These are phyloP conservation scores for Scedosporium dehoogii DNA, from an alignment of 2,329 filamentous ascomycete species.

Conservation along the genomic window DNA sequence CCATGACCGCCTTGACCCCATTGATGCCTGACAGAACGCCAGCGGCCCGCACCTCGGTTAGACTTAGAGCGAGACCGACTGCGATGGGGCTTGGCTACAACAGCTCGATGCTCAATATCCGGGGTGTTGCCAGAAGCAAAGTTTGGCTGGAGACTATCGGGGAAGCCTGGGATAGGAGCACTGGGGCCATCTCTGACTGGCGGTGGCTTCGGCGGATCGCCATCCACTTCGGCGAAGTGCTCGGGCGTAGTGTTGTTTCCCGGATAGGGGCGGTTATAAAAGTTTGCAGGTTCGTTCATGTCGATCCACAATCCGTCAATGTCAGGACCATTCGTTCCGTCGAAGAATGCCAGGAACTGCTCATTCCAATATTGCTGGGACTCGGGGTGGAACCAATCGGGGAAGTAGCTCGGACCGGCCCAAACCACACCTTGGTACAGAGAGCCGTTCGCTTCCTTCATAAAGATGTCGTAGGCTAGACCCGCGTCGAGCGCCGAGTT, in stretches of 20 bases:
- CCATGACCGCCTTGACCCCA: conserved; percentile 12
- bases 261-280: conserved; percentile 13
- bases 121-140: neutral
- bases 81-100: neutral
- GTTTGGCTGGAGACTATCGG: neutral
- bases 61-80: too few relatives aligned
- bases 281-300: conserved; percentile 38
- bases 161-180: conserved; percentile 11
- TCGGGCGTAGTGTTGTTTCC: conserved; percentile 24
- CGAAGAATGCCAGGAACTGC: conserved; percentile 57
- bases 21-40: conserved; percentile 9
- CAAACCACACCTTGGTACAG: conserved; percentile 60
- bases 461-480: conserved; percentile 32
- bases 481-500: conserved; percentile 28
- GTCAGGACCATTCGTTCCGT: conserved; percentile 52
- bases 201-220: conserved; percentile 49
- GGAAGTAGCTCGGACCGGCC: conserved; percentile 62
- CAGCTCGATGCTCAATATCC: neutral
- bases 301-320: conserved; percentile 73
- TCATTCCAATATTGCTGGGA: conserved; percentile 58
- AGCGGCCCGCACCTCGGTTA: conserved; percentile 7
- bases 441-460: conserved; percentile 41
- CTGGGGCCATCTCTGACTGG: conserved; percentile 38
- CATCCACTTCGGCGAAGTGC: conserved; percentile 24
- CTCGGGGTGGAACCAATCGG: conserved; percentile 64